Evolutionary conservation across 345 rosid species (phyloP), one percentile per base, ranked within the genome.

Genomic region (Ailanthus altissimus): DNA sequence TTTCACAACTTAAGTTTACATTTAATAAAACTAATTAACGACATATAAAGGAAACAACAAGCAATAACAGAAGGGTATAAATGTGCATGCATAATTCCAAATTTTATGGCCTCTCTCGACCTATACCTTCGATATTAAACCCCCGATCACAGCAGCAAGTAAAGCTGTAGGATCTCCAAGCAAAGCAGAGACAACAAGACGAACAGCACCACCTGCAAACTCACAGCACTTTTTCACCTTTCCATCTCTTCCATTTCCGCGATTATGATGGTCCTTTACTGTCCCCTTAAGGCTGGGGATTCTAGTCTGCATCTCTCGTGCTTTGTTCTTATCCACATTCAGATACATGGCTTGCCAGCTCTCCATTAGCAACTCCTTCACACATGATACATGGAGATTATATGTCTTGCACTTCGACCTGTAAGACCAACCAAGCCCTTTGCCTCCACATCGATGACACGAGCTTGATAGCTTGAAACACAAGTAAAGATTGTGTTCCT

Each of bases 371-470:
- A 85, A 36, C 82, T 84, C 86, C 78, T 84, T 84, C 7, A 79
- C 89, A 76, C 90, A 88, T 8, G 84, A 76, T n/a, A 88, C 87
- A 26, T 88, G 90, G 38, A 88, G 84, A 74, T 83, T 84, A 46
- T 84, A 85, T 5, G 43, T 64, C 85, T 81, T 86, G 72, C 87
- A 82, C 26, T 51, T 60, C 0, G 86, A 81, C 76, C 85, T 71
- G 73, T 88, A 88, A 32, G 75, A 78, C 90, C 89, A 88, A 8
- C 90, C 84, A 0, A 45, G 45, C 6, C 86, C 86, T 74, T 76
- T 77, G 15, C 82, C 70, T 0, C 89, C 86, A 21, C 87, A 88
- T 11, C 69, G 79, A 57, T 82, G 85, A 72, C 87, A 84, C 0
- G 85, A 57, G 54, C 81, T 71, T 0, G 83, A 78, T 6, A 85